Conservation (phyloP, 2,329 filamentous ascomycete genomes). For the Dendryphion nanum region DNA sequence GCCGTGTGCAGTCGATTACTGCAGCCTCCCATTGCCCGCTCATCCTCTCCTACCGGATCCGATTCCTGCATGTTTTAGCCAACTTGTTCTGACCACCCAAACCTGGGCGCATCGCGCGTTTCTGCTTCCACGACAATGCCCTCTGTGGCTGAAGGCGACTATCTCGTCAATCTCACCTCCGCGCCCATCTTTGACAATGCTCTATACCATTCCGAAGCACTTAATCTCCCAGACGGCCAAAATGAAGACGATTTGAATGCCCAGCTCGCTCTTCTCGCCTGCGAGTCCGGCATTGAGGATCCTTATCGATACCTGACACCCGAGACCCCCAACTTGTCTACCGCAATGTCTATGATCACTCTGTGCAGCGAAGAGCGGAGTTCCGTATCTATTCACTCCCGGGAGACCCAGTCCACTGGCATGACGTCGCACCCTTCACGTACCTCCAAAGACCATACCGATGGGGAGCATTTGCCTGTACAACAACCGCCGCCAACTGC, state of each 20-base stretch:
- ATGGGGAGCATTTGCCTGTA: constrained; percentile 16
- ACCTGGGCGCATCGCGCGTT: too few species aligned
- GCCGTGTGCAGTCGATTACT: too few species aligned
- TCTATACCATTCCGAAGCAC: constrained; percentile 30
- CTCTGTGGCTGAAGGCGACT: constrained; percentile 19
- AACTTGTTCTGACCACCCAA: too few species aligned
- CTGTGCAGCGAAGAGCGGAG: constrained; percentile 30
- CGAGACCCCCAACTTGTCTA: constrained; percentile 18
- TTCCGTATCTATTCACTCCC: constrained; percentile 34
- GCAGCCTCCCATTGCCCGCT: too few species aligned
- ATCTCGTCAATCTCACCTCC: constrained; percentile 20
- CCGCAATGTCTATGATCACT: constrained; percentile 30
- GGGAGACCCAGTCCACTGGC: constrained; percentile 35
- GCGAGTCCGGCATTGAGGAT: constrained; percentile 31
- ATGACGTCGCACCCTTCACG: constrained; percentile 34
- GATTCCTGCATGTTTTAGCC: too few species aligned
- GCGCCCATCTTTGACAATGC: constrained; percentile 36
- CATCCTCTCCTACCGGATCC: too few species aligned
- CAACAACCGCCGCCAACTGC: constrained; percentile 15
- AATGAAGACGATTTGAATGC: constrained; percentile 33
- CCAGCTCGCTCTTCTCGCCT: constrained; percentile 24
- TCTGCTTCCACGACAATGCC: constrained; percentile 33
- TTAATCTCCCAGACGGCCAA: constrained; percentile 21
- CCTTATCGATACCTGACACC: constrained; percentile 30
- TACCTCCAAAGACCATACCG: constrained; percentile 28